Base-by-base conservation (phyloP, 2,329 filamentous ascomycete genomes). In the Acephala macrosclerotiorum region DNA sequence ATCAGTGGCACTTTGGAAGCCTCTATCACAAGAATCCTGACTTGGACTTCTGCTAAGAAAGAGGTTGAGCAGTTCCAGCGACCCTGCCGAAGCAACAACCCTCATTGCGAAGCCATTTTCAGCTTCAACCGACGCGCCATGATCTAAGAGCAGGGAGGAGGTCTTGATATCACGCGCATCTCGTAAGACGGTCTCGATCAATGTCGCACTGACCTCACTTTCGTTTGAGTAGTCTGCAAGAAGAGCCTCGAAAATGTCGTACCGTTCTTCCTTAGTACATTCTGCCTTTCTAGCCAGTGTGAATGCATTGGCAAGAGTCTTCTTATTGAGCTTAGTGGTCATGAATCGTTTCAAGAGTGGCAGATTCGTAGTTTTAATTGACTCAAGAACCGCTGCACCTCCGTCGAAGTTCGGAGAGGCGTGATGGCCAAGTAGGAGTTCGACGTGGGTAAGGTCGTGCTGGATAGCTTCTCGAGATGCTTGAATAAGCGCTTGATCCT, bases 151-250 rank as follows among this genome's bases (percentile, higher is more conserved):
- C 3, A 60, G 58, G n/a, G 40, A 18, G 18, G 58, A 42, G 7
- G 58, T 60, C 38, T 60, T 60, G 58, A 60, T 49, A 25, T 60
- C 58, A 49, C 7, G n/a, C 35, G 22, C n/a, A 49, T 60, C 40
- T 5, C 40, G 58, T 16, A 18, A 9, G 22, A 60, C 40, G 2
- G 38, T 26, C 36, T 60, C 58, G 20, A 60, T 60, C 25, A 60
- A 45, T 22, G 58, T 25, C 38, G 45, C 29, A 36, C 58, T 60
- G 22, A 47, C n/a, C 22, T 38, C 11, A 20, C 49, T 25, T 47
- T 29, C 14, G 38, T 49, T 25, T 5, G n/a, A 25, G 25, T 49
- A 29, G 22, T 22, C 38, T 29, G 42, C 11, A 1, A 49, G 38
- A 14, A 60, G 20, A 33, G 58, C 35, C 22, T 47, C 38, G 22